Evolutionary conservation across 2,329 filamentous ascomycete genomes (phyloP).

Genomic region (Nannizziopsis barbatae): DNA sequence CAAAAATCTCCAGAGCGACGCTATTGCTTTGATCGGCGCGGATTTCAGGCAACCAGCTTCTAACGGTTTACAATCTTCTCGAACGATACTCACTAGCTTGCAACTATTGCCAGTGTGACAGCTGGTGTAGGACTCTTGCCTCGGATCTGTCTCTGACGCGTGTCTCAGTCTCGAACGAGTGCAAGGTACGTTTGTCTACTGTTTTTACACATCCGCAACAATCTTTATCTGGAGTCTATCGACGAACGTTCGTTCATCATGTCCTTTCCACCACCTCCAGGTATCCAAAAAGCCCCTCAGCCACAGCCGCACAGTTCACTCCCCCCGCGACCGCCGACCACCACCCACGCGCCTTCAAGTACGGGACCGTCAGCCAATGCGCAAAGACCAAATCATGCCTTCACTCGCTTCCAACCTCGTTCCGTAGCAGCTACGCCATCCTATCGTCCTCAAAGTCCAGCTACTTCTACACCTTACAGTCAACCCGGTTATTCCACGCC

Average conservation of each 20-base stretch:
- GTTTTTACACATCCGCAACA: constrained; percentile 12
- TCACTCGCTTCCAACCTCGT: constrained; percentile 50
- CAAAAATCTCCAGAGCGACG: too few relatives aligned
- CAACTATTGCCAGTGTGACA: constrained; percentile 6
- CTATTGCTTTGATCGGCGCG: too few relatives aligned
- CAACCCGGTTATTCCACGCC: constrained; percentile 22
- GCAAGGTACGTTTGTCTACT: constrained; percentile 17
- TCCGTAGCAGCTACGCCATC: constrained; percentile 41
- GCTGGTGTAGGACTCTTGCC: constrained; percentile 8
- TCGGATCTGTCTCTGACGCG: constrained; percentile 9
- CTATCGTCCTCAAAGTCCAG: constrained; percentile 26
- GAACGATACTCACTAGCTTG: not conserved
- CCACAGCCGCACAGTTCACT: constrained; percentile 48
- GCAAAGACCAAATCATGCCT: constrained; percentile 30
- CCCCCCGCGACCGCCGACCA: constrained; percentile 62
- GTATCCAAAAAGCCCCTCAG: constrained; percentile 43
- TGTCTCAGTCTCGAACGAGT: constrained; percentile 13
- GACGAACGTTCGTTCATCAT: constrained; percentile 44
- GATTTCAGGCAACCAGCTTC: too few relatives aligned
- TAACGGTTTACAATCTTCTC: not conserved
- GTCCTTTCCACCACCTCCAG: constrained; percentile 80
- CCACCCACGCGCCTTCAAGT: constrained; percentile 26
- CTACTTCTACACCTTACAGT: constrained; percentile 17
- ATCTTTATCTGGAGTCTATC: constrained; percentile 7
- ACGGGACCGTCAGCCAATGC: constrained; percentile 19